Percentiles rank a stretch among this genome's conserved stretches.
These are phyloP conservation scores for Xylaria multiplex DNA, from an alignment of 2,329 filamentous ascomycete species.

Conservation along the genomic window DNA sequence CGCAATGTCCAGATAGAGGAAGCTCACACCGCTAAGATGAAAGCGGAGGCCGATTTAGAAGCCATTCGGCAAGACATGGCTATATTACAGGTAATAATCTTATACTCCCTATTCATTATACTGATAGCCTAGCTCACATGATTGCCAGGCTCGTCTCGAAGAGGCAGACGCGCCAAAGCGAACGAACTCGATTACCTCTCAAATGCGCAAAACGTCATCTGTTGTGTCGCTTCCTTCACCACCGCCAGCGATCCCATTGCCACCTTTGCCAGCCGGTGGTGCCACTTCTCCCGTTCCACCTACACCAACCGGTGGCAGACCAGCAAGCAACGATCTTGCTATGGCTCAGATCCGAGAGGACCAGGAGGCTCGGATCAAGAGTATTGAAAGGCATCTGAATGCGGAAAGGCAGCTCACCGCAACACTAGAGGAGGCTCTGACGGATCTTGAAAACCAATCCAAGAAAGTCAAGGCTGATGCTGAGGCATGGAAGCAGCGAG, in stretches of 20 bases:
- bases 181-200: slow-evolving; percentile 70
- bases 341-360: slow-evolving; percentile 88
- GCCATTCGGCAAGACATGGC: slow-evolving; percentile 74
- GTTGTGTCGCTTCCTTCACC: slow-evolving; percentile 89
- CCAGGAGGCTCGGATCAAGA: slow-evolving; percentile 92
- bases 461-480: slow-evolving; percentile 92
- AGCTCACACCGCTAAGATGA: slow-evolving; percentile 70
- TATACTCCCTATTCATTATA: not conserved
- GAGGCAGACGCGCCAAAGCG: slow-evolving; percentile 59
- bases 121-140: slow-evolving; percentile 18
- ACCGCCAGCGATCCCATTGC: slow-evolving; percentile 94
- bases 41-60: slow-evolving; percentile 76
- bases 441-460: slow-evolving; percentile 89
- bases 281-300: slow-evolving; percentile 61
- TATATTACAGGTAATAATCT: slow-evolving; percentile 74
- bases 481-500: slow-evolving; percentile 90
- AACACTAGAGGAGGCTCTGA: slow-evolving; percentile 93
- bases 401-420: slow-evolving; percentile 97
- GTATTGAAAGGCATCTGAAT: slow-evolving; percentile 94
- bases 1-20: slow-evolving; percentile 81
- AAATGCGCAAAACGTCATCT: slow-evolving; percentile 85
- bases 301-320: slow-evolving; percentile 70
- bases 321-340: slow-evolving; percentile 81
- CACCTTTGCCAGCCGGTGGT: slow-evolving; percentile 78
- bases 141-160: slow-evolving; percentile 45